Evolutionary conservation across 148 eudicot genomes (phyloP).

Genomic region (Cornus controversa): DNA sequence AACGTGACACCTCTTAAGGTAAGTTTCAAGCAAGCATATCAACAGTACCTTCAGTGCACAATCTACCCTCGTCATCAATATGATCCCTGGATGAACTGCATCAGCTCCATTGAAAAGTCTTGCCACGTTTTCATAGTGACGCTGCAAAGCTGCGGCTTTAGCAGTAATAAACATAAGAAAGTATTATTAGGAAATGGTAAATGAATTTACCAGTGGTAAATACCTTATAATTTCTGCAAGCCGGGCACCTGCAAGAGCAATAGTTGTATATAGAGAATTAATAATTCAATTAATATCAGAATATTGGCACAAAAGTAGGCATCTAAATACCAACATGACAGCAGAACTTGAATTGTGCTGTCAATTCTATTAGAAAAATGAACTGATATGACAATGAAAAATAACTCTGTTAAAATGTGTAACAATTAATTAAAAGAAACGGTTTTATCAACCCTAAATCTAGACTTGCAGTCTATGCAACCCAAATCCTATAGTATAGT

Average conservation of each 20-base stretch:
- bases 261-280: conserved; percentile 19
- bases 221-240: conserved; percentile 98
- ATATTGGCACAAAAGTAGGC: neutral
- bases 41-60: conserved; percentile 82
- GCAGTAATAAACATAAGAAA: conserved; percentile 14
- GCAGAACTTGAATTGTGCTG: conserved; percentile 10
- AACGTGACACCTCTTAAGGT: neutral
- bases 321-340: neutral
- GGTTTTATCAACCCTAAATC: too few species aligned
- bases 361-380: too few species aligned
- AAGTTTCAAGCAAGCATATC: conserved; percentile 22
- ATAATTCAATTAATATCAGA: neutral
- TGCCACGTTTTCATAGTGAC: conserved; percentile 96
- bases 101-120: conserved; percentile 86
- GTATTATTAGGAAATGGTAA: neutral
- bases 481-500: too few species aligned
- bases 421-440: too few species aligned
- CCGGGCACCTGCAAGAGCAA: conserved; percentile 82
- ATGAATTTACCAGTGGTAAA: neutral
- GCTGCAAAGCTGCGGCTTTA: conserved; percentile 47
- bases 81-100: conserved; percentile 84
- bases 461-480: too few species aligned
- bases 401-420: too few species aligned
- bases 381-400: too few species aligned
- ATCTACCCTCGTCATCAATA: conserved; percentile 90